Evolutionary conservation across 441 rosid species (phyloP), one percentile per base, ranked within the genome.

Genomic region (Manihot esculenta): DNA sequence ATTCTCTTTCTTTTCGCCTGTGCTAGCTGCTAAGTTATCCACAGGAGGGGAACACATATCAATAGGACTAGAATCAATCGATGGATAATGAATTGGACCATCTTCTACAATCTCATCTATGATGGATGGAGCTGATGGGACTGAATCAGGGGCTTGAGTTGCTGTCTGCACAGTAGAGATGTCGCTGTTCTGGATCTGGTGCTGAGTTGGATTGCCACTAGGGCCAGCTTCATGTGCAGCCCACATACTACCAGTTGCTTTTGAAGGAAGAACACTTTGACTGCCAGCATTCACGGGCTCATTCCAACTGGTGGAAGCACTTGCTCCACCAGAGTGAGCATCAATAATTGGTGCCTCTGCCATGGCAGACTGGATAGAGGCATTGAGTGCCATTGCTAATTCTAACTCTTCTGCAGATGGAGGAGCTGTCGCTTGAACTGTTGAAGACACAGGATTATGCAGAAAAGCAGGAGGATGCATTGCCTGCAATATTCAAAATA

Each of bases 21-120:
- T 47, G 73, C 74, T 72, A 18, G 74, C 74, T n/a, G 81, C 71
- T 24, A 76, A 55, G 27, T 79, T 49, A n/a, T 81, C 83, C 33
- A 64, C 70, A 23, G 64, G 54, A 23, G 79, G 69, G 67, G 87
- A 48, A 33, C 86, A 66, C 5, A 82, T 33, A 67, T 86, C 88
- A 12, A 89, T 72, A 18, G 88, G 88, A 74, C 83, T 82, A 64
- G 75, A 42, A 74, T 94, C 98, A 38, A 94, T 88, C 13, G 86
- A 73, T 69, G 97, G 99, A 75, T 92, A 94, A 2, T 85, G 91
- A 74, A 92, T 74, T 1, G 93, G 90, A 47, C 91, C 91, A 45
- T 89, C 84, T 68, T 85, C 90, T 53, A 68, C 64, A 44, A 77
- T 74, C 70, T 74, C 87, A 68, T 78, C 74, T 17, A 74, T 53